Percentiles rank a stretch among this genome's conserved stretches.
phyloP scores from a whole-genome alignment of 2,329 filamentous ascomycete genomes.

The Aspergillus latus region DNA sequence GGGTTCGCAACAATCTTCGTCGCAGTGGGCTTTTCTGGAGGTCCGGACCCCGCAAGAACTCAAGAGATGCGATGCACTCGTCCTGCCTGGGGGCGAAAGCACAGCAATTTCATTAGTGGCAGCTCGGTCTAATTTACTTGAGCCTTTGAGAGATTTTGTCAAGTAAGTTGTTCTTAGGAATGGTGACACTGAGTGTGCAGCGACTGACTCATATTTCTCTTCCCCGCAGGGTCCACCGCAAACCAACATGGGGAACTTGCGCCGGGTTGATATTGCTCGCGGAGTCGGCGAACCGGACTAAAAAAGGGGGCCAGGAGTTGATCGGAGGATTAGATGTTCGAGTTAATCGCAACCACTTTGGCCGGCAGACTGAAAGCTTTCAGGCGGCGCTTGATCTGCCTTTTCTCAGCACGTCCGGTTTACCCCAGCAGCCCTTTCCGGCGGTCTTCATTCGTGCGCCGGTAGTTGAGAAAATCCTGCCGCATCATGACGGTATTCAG shows the following conservation, averaged over 20 bases:
- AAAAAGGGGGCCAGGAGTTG: constrained; percentile 86
- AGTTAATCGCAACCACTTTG: constrained; percentile 93
- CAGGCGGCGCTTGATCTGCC: constrained; percentile 71
- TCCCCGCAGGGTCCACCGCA: constrained; percentile 62
- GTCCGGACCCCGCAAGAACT: constrained; percentile 76
- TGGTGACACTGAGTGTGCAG: constrained; percentile 9
- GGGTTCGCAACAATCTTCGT: constrained; percentile 19
- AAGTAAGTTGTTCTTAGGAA: constrained; percentile 59
- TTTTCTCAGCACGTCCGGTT: constrained; percentile 55
- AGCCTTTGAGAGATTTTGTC: constrained; percentile 84
- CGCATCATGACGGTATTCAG: constrained; percentile 52
- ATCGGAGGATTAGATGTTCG: constrained; percentile 88
- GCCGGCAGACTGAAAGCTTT: constrained; percentile 89
- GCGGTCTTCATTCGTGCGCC: constrained; percentile 94
- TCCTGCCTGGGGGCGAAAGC: constrained; percentile 93
- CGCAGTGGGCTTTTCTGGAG: constrained; percentile 66
- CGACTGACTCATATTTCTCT: constrained; percentile 19
- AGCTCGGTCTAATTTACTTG: constrained; percentile 73
- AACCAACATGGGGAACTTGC: constrained; percentile 93
- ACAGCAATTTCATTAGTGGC: constrained; percentile 91
- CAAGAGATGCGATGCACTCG: constrained; percentile 71
- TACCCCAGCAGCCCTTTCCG: constrained; percentile 58
- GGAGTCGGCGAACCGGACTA: constrained; percentile 82
- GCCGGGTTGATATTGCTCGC: constrained; percentile 90
- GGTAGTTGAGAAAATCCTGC: constrained; percentile 80